phyloP scores from a whole-genome alignment of 331 rosid species.

The Pyrus hybrid region DNA sequence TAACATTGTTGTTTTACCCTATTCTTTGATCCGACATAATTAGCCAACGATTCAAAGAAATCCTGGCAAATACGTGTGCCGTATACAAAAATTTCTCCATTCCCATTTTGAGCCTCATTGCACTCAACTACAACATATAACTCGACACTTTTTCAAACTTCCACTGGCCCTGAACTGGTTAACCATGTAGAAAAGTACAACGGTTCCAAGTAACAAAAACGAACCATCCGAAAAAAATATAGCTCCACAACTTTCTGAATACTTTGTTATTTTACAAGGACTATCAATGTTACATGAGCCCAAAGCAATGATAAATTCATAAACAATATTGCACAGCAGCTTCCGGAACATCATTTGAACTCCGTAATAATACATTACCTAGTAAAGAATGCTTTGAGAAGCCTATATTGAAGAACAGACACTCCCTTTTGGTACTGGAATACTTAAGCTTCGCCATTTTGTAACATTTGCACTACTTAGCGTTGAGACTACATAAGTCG shows the following conservation, averaged over 20 bases:
- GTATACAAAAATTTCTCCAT: background rate
- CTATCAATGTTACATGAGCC: constrained; percentile 10
- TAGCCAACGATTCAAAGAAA: background rate
- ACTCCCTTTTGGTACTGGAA: background rate
- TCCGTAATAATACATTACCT: constrained; percentile 2
- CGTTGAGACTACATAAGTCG: background rate
- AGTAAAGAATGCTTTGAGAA: constrained; percentile 21
- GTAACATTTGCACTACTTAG: constrained; percentile 8
- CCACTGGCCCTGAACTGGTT: background rate
- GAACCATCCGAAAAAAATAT: background rate
- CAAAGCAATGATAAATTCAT: constrained; percentile 8
- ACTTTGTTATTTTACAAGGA: constrained; percentile 14
- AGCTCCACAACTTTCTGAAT: too few relatives aligned
- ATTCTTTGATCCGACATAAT: background rate
- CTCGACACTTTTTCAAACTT: background rate
- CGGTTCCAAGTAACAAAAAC: background rate
- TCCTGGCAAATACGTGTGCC: background rate
- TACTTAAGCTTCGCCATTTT: constrained; percentile 9
- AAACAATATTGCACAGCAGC: constrained; percentile 9
- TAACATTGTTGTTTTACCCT: too few relatives aligned
- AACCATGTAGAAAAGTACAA: background rate
- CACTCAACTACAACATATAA: background rate
- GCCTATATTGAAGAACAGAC: constrained; percentile 4
- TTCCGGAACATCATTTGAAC: constrained; percentile 12
- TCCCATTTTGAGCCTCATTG: background rate